These are phyloP conservation scores for Nakazawaea molendinolei DNA, from an alignment of 805 yeast species.

Conservation along the genomic window DNA sequence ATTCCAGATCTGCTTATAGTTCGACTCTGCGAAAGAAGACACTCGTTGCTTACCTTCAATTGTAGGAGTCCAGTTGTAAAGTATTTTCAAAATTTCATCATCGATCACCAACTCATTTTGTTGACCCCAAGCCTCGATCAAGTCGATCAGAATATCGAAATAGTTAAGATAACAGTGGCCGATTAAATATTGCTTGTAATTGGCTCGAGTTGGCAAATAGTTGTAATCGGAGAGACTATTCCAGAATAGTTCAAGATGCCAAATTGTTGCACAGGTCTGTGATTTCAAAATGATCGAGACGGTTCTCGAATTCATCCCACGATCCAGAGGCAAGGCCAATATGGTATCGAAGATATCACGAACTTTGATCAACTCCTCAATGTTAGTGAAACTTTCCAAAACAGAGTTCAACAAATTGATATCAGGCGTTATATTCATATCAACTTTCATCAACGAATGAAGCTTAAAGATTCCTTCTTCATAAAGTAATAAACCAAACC, in stretches of 20 bases:
- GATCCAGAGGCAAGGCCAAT: conserved; percentile 39
- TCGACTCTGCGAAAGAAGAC: conserved; percentile 31
- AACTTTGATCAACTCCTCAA: conserved; percentile 50
- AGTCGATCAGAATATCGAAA: conserved; percentile 46
- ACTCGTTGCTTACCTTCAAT: conserved; percentile 28
- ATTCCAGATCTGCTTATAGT: conserved; percentile 31
- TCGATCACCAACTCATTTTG: conserved; percentile 37
- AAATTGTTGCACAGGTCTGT: conserved; percentile 44
- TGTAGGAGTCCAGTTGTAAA: conserved; percentile 40
- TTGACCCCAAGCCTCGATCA: conserved; percentile 41
- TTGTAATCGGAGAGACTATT: conserved; percentile 42
- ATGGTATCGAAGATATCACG: conserved; percentile 57
- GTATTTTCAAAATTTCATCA: conserved; percentile 36
- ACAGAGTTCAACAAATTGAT: conserved; percentile 53
- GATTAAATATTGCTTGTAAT: conserved; percentile 54
- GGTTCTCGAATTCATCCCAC: conserved; percentile 57
- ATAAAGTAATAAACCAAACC: conserved; percentile 52
- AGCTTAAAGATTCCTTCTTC: conserved; percentile 61
- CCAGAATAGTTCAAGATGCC: conserved; percentile 58
- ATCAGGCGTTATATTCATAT: conserved; percentile 47
- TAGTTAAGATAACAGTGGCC: conserved; percentile 67
- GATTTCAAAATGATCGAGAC: conserved; percentile 62
- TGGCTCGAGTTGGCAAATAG: conserved; percentile 43
- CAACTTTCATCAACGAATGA: conserved; percentile 60
- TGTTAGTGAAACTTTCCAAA: conserved; percentile 55